Evolutionary conservation across 495 filamentous ascomycete species (phyloP), one percentile per base, ranked within the genome.

Genomic region (Lasiosphaeria miniovina): DNA sequence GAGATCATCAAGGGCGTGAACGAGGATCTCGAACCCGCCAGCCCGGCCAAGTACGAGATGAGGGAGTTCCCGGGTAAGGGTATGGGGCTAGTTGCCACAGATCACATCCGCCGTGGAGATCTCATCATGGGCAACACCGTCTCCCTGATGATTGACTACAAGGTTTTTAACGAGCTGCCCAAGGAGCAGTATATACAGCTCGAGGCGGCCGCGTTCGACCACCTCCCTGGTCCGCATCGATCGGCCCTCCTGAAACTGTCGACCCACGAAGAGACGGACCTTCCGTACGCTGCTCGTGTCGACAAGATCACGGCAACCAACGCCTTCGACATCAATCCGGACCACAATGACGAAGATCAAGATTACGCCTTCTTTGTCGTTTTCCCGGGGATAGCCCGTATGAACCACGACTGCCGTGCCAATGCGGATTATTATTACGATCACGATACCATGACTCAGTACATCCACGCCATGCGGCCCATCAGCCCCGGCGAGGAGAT

Each of bases 331-430:
- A 71, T 74, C 46, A 65, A 68, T 45, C 55, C 65, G 3, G 56
- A 64, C 34, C 54, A n/a, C 9, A 51, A 53, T 51, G 70, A 71
- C 59, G 57, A 52, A 32, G 46, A 52, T 14, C 64, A 61, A 9
- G 64, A 71, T 54, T 36, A 69, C 45, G 43, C 52, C 57, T 71
- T 71, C 51, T 69, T 64, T 52, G 63, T 65, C 24, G 54, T 72
- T 31, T 72, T 72, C 62, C 68, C 71, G 36, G 63, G 66, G 34
- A 67, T 77, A 55, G 72, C 74, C 5, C 67, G 76, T 41, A 60
- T 76, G 58, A 79, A 79, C 60, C 76, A 79, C 61, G 75, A 74
- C 62, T 79, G 75, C 59, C 73, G 74, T 0, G 71, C 75, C 7
- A 78, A 76, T 41, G 73, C 72, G 10, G 74, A 75, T 43, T 78